These are phyloP conservation scores for Ilex asprella DNA, from an alignment of 257 asterid genomes.

Conservation along the genomic window DNA sequence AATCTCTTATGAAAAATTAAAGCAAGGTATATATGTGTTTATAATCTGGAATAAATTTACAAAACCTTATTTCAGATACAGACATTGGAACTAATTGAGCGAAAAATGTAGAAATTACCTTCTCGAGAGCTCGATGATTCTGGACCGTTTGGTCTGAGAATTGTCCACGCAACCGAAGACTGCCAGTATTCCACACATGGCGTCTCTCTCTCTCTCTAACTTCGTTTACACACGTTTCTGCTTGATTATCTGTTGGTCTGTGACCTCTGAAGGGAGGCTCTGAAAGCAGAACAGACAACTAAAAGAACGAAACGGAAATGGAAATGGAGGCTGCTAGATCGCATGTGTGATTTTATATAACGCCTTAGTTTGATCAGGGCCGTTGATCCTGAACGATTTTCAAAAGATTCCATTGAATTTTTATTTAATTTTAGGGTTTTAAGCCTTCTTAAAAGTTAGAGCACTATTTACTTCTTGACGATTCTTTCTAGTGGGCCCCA, in stretches of 20 bases:
- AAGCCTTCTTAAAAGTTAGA: no score
- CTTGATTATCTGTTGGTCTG: not conserved
- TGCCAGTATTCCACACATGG: conserved; percentile 98
- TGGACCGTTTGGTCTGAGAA: conserved; percentile 74
- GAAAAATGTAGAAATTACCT: conserved; percentile 34
- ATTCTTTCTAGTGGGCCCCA: no score
- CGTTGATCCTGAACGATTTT: not conserved
- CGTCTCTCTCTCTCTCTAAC: conserved; percentile 9
- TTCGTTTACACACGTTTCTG: not conserved
- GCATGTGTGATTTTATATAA: not conserved
- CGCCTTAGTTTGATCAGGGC: not conserved
- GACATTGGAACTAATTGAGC: conserved; percentile 2
- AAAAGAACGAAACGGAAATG: conserved; percentile 19
- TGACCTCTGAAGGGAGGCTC: not conserved
- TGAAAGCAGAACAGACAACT: conserved; percentile 5
- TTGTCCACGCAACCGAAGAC: conserved; percentile 76
- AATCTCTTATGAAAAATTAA: no score
- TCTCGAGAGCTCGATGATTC: conserved; percentile 88
- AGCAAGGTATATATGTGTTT: no score
- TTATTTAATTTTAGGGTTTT: no score
- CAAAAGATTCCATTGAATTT: no score
- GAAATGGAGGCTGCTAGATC: conserved; percentile 16
- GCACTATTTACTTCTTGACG: no score
- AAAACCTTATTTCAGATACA: not conserved
- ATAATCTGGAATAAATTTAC: no score